Base-by-base conservation (phyloP, 345 rosid genomes). In the Barbarea vulgaris region DNA sequence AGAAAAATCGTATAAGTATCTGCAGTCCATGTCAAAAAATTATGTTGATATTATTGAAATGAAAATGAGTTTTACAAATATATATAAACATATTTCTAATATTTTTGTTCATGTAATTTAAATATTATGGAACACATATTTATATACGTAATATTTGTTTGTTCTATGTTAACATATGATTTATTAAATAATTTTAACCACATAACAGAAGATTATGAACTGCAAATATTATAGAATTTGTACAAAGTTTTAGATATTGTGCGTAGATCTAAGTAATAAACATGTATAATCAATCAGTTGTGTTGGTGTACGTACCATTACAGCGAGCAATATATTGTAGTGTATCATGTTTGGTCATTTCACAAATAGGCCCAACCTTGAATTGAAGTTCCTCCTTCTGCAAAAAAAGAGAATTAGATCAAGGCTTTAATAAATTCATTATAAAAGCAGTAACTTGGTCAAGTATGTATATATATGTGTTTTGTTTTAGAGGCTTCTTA, bases 401-500 rank as follows among this genome's bases (percentile, higher is more conserved):
- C 15, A 67, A 50, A 66, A n/a, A 6, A 27, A 54, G 50, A 4
- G 15, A 51, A 51, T 21, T 9, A 9, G 22, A 14, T 18, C 33
- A 37, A 37, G 7, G 0, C 4, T 22, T 28, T 17, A 27, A 10
- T 28, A 64, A 17, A 14, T 46, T 28, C 6, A n/a, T 46, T 4
- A 54, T 64, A 64, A 46, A 50, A 21, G 13, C 44, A 33, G 22
- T 65, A 30, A 33, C 14, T 65, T n/a, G n/a, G n/a, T n/a, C n/a
- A n/a, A n/a, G n/a, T n/a, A n/a, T n/a, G n/a, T 50, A 19, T 24
- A 24, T 9, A 6, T n/a, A 0, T 27, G 11, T 27, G 3, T 39
- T 67, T 55, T 54, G 41, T 4, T 39, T 18, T 17, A 7, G 14
- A 41, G 21, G 73, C 30, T 69, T 69, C 53, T 55, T 69, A 69